phyloP scores from a whole-genome alignment of 2,329 filamentous ascomycete genomes.

The Neonectria faginata region DNA sequence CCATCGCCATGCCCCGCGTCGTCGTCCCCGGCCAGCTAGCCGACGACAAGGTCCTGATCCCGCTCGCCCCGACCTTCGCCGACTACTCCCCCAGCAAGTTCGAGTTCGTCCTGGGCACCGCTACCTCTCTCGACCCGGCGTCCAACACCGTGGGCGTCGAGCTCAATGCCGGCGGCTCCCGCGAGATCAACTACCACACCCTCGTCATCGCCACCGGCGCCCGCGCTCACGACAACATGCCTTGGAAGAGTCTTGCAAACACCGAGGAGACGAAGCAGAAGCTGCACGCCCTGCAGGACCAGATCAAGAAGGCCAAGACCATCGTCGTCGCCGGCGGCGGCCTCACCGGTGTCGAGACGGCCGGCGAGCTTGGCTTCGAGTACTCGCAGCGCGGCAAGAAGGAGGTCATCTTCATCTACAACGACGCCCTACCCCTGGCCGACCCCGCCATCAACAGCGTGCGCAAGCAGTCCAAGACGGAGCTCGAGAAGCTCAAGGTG shows the following conservation, averaged over 20 bases:
- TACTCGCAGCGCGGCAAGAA: constrained; percentile 59
- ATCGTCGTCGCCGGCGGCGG: constrained; percentile 66
- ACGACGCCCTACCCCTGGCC: constrained; percentile 54
- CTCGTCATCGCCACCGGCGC: constrained; percentile 68
- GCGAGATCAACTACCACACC: constrained; percentile 61
- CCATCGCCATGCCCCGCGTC: constrained; percentile 60
- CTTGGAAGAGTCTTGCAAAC: constrained; percentile 61
- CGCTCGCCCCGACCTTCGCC: constrained; percentile 58
- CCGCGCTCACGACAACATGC: constrained; percentile 55
- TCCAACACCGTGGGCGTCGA: constrained; percentile 57
- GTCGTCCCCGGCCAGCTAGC: constrained; percentile 59
- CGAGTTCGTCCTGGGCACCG: constrained; percentile 64
- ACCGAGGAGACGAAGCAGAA: constrained; percentile 56
- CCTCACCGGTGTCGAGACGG: constrained; percentile 62
- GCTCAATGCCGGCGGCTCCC: constrained; percentile 49
- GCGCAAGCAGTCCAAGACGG: constrained; percentile 52
- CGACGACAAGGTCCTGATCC: constrained; percentile 54
- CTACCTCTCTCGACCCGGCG: constrained; percentile 56
- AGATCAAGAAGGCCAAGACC: constrained; percentile 57
- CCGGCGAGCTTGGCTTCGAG: constrained; percentile 63
- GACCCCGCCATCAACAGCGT: constrained; percentile 51
- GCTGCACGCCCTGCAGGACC: constrained; percentile 51
- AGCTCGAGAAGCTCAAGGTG: constrained; percentile 59
- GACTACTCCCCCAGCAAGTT: constrained; percentile 61
- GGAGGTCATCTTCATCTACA: constrained; percentile 59